These are phyloP conservation scores for Phytopythium mirpurense DNA, from an alignment of 352 stramenopile species.

Conservation along the genomic window DNA sequence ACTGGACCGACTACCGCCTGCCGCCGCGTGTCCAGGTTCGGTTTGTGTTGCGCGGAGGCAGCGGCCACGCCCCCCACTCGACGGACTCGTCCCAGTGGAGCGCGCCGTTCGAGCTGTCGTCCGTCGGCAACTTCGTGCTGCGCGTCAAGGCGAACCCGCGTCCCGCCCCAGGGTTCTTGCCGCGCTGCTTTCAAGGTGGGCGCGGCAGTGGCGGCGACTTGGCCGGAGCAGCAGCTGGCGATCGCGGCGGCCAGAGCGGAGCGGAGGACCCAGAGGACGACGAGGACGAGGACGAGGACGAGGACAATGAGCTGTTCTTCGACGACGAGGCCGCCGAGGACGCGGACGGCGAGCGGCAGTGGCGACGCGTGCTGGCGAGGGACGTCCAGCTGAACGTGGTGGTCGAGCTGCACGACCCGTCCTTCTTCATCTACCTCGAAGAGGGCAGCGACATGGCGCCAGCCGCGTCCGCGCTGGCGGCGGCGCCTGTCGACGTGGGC, in stretches of 20 bases:
- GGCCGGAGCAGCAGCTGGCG: too few relatives aligned
- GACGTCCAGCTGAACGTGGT: constrained; percentile 67
- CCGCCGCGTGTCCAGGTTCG: constrained; percentile 65
- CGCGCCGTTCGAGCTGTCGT: constrained; percentile 70
- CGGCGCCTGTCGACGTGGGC: constrained; percentile 3
- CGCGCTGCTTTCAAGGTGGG: constrained; percentile 38
- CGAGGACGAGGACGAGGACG: constrained; percentile 24
- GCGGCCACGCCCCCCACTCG: constrained; percentile 8
- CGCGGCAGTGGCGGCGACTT: background rate
- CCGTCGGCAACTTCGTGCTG: constrained; percentile 76
- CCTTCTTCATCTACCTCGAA: constrained; percentile 59
- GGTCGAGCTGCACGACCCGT: constrained; percentile 77
- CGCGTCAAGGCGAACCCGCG: constrained; percentile 58
- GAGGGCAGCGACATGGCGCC: constrained; percentile 26
- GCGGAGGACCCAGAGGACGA: constrained; percentile 26
- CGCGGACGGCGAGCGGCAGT: background rate
- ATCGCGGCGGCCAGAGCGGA: background rate
- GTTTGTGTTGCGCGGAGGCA: constrained; percentile 42
- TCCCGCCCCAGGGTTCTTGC: constrained; percentile 30
- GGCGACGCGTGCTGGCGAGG: constrained; percentile 24
- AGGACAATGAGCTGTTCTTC: constrained; percentile 23
- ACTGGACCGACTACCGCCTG: constrained; percentile 67
- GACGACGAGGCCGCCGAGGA: constrained; percentile 37
- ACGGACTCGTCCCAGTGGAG: constrained; percentile 61
- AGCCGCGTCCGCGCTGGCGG: constrained; percentile 7